These are phyloP conservation scores for Takashimella koratensis DNA, from an alignment of 1,284 basidiomycete genomes.

Conservation along the genomic window DNA sequence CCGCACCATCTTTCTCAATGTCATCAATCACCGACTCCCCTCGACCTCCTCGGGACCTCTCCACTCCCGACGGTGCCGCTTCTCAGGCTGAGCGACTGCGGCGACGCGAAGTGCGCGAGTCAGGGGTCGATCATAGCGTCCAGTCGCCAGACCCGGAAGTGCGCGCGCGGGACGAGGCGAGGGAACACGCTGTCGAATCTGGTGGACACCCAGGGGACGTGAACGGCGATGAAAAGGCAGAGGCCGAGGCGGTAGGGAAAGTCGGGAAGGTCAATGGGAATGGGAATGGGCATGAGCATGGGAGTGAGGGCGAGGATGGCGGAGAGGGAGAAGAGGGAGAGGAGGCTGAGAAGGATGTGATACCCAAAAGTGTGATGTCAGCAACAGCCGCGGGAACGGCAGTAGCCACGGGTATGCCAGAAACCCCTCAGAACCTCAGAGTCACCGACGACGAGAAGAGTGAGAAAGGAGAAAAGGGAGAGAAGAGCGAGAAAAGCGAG, in stretches of 20 bases:
- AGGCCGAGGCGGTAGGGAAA: too few species aligned
- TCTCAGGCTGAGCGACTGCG: not conserved
- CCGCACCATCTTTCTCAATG: too few species aligned
- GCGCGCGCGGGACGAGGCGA: not conserved
- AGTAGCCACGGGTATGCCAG: too few species aligned
- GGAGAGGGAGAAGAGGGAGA: not conserved
- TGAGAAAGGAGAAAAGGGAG: too few species aligned
- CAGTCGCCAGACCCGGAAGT: not conserved
- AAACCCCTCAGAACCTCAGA: too few species aligned
- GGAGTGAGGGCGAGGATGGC: not conserved
- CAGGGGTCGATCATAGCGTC: not conserved
- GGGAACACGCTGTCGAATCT: not conserved
- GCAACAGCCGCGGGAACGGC: too few species aligned
- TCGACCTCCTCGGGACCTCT: not conserved
- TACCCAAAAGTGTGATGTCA: too few species aligned
- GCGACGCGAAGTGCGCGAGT: not conserved
- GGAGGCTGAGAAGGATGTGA: too few species aligned
- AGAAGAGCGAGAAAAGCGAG: too few species aligned
- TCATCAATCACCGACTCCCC: too few species aligned
- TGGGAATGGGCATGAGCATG: not conserved
- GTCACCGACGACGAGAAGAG: not conserved
- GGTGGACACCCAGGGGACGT: not conserved
- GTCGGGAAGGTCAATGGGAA: too few species aligned
- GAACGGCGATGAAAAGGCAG: not conserved
- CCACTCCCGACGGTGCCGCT: not conserved